Evolutionary conservation across 164 flowering plant genomes (phyloP), one percentile per base, ranked within the genome.

Genomic region (Umbellularia californica): DNA sequence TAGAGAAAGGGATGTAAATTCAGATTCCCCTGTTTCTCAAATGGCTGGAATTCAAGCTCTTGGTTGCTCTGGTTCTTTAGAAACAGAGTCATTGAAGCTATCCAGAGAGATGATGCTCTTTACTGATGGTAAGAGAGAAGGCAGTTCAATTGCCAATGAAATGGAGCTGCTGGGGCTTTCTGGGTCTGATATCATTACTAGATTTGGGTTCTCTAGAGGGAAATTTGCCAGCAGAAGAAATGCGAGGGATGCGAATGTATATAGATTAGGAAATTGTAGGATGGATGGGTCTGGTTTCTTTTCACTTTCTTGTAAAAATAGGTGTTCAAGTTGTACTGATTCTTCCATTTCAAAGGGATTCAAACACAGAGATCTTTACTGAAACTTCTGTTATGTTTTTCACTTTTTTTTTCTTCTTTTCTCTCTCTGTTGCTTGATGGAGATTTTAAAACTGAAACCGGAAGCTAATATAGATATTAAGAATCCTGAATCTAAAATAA

Each of bases 221-320:
- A 9, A 17, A 9, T 5, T 60, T 19, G 68, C 24, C 24, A 17
- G 15, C 28, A 14, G 24, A 27, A 25, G 30, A 14, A n/a, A 20
- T 60, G 6, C 17, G 64, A 20, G 64, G 23, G 5, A 6, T 3
- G 64, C 2, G 11, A 27, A 62, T 23, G 28, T 9, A 41, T 7
- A 41, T 30, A 20, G 35, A 10, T 28, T 24, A 13, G 10, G 12
- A n/a, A 10, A 33, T 41, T 22, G 58, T 30, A 33, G 7, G 27
- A 73, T 7, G 47, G 50, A 47, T 50, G 19, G 55, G 58, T 50
- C 58, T 50, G 25, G 50, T 69, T 69, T 69, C 14, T 69, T 69
- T 24, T 22, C 52, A 41, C 15, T 20, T 23, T 69, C 24, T 41
- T 41, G 47, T 41, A 41, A 41, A 41, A 41, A 41, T 69, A 10